phyloP scores from a whole-genome alignment of 306 rosid genomes.

The Parietaria judaica region DNA sequence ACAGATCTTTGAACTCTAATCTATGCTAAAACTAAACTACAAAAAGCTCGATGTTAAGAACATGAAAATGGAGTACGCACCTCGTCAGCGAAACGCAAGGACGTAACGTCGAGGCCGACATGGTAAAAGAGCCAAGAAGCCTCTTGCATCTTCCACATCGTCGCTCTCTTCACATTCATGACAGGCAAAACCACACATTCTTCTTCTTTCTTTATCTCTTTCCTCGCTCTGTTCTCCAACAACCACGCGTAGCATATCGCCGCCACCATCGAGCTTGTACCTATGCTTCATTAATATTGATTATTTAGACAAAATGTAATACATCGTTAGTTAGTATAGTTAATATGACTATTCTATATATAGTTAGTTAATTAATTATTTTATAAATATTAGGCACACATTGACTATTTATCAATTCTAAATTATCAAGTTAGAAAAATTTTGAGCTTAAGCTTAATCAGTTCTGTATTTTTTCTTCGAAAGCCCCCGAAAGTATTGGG shows the following conservation, averaged over 20 bases:
- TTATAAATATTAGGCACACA: too few species aligned
- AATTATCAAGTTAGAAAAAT: too few species aligned
- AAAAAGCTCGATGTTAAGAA: background rate
- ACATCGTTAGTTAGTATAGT: too few species aligned
- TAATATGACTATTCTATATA: too few species aligned
- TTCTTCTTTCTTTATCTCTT: conserved; percentile 6
- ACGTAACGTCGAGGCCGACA: conserved; percentile 55
- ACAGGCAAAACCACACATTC: conserved; percentile 49
- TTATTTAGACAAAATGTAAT: too few species aligned
- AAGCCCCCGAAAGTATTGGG: too few species aligned
- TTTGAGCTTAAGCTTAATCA: too few species aligned
- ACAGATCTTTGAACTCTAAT: background rate
- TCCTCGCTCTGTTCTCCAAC: conserved; percentile 37
- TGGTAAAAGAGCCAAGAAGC: conserved; percentile 87
- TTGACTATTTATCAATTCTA: too few species aligned
- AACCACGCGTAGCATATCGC: conserved; percentile 79
- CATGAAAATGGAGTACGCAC: conserved; percentile 24
- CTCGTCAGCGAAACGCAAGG: conserved; percentile 70
- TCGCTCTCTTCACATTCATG: conserved; percentile 54
- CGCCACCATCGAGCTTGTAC: conserved; percentile 79
- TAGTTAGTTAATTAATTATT: too few species aligned
- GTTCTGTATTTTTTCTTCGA: too few species aligned
- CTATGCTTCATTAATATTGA: conserved; percentile 12
- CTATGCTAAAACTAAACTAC: background rate
- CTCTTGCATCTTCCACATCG: conserved; percentile 67